Evolutionary conservation across 1,284 basidiomycete species (phyloP).

Genomic region (Ceratobasidium sp.): DNA sequence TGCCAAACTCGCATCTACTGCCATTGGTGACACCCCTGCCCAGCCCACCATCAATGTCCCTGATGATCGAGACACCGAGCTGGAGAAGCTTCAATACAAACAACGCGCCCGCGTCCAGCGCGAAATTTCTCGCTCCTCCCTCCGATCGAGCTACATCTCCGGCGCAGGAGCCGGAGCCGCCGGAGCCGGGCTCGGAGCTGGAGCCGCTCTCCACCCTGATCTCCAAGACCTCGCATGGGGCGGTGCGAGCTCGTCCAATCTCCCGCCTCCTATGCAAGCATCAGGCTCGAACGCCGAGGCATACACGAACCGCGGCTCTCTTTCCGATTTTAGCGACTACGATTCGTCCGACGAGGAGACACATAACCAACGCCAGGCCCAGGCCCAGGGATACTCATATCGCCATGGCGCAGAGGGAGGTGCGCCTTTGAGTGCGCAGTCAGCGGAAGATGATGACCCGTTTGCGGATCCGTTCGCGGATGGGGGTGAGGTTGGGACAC

Average conservation of each 20-base stretch:
- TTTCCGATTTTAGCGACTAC: conserved; percentile 93
- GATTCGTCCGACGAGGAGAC: conserved; percentile 81
- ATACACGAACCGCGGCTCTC: conserved; percentile 68
- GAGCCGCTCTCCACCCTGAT: conserved; percentile 69
- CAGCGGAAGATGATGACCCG: conserved; percentile 69
- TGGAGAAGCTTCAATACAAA: conserved; percentile 70
- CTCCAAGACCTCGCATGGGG: conserved; percentile 77
- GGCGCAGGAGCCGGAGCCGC: conserved; percentile 14
- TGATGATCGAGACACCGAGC: conserved; percentile 59
- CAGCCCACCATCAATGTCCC: conserved; percentile 50
- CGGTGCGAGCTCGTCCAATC: conserved; percentile 46
- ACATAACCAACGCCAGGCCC: conserved; percentile 53
- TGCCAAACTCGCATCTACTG: conserved; percentile 39
- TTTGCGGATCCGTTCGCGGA: conserved; percentile 88
- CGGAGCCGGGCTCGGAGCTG: conserved; percentile 1
- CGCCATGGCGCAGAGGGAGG: conserved; percentile 7
- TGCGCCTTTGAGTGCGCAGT: conserved; percentile 48
- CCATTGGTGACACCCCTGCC: conserved; percentile 50
- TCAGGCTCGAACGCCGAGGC: conserved; percentile 58
- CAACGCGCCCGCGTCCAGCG: conserved; percentile 69
- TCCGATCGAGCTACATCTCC: conserved; percentile 38
- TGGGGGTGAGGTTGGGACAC: conserved; percentile 55
- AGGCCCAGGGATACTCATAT: conserved; percentile 25
- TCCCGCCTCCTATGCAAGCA: conserved; percentile 76
- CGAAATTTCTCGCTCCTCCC: conserved; percentile 60